These are phyloP conservation scores for Backusella luteola DNA, from an alignment of 192 early-diverging fungal species.

Conservation along the genomic window DNA sequence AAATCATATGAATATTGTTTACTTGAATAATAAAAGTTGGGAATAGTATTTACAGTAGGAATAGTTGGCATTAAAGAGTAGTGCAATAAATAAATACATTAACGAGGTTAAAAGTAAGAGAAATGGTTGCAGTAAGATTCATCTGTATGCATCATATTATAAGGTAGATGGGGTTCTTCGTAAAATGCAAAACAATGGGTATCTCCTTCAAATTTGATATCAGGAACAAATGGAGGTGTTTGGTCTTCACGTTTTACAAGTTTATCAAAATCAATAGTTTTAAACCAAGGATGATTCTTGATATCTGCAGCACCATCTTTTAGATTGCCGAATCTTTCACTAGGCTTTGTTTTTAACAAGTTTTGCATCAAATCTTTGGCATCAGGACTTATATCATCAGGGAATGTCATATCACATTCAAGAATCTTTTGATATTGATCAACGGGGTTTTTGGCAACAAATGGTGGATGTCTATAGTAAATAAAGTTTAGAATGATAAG, in stretches of 20 bases:
- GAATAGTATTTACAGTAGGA: background rate
- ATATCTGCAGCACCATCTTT: slow-evolving; percentile 68
- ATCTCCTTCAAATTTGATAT: slow-evolving; percentile 44
- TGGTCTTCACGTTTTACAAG: slow-evolving; percentile 38
- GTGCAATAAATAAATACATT: background rate
- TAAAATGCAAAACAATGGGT: slow-evolving; percentile 35
- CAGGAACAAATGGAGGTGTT: slow-evolving; percentile 51
- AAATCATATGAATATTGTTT: no score
- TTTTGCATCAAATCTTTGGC: slow-evolving; percentile 75
- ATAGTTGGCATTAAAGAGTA: background rate
- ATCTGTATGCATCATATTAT: background rate
- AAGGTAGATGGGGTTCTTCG: slow-evolving; percentile 17
- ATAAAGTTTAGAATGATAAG: background rate
- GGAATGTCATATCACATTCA: slow-evolving; percentile 68
- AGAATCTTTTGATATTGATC: slow-evolving; percentile 89
- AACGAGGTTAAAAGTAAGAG: slow-evolving; percentile 13
- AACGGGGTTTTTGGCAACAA: slow-evolving; percentile 86
- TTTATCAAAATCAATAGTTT: slow-evolving; percentile 43
- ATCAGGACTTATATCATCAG: slow-evolving; percentile 63
- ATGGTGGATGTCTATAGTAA: slow-evolving; percentile 63
- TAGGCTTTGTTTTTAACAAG: slow-evolving; percentile 73
- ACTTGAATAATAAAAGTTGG: background rate
- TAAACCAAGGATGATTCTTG: slow-evolving; percentile 81
- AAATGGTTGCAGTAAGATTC: slow-evolving; percentile 21
- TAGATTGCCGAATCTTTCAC: slow-evolving; percentile 65